Evolutionary conservation across 768 basidiomycete genomes (phyloP), one percentile per base, ranked within the genome.

Genomic region (Amanita subjunquillea): DNA sequence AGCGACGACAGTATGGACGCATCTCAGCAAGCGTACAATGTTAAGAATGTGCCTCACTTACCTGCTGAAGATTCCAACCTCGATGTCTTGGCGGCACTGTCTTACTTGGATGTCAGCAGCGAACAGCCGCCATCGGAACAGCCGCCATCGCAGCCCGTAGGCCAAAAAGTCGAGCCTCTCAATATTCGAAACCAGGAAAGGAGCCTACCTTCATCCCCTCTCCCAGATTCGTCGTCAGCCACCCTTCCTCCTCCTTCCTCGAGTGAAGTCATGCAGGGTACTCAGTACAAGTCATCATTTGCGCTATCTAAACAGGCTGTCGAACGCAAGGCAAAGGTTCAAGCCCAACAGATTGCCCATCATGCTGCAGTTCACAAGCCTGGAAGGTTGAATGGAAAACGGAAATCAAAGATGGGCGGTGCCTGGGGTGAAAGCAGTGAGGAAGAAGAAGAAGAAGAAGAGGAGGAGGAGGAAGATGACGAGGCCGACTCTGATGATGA

Each of bases 391-490:
- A 73, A 76, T 59, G 71, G 75, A 68, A 88, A 62, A 79, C 84
- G 61, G 72, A 87, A 62, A 74, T 76, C 63, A 64, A 78, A 58
- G 73, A 76, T 62, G 70, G 82, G 57, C 67, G 85, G 60, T 67
- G 83, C 57, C 68, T 67, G 85, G 65, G 76, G 79, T 52, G 85
- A 83, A 59, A 88, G 85, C 59, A 87, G 86, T 52, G 87, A 89
- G 23, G 87, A 87, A 51, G 89, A 91, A 40, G 87, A 88, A 4
- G 87, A 91, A 3, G 89, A 94, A 2, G 92, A 93, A 4, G 88
- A 92, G 0, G 87, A 84, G 0, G 81, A 82, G 0, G 81, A 84
- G 0, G 84, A 83, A 0, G 80, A 83, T 10, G 83, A 82, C 2
- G 87, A 87, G 6, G 82, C 73, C 5, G 83, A 86, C 61, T 85